These are phyloP conservation scores for Letharia lupina DNA, from an alignment of 495 filamentous ascomycete species.

Conservation along the genomic window DNA sequence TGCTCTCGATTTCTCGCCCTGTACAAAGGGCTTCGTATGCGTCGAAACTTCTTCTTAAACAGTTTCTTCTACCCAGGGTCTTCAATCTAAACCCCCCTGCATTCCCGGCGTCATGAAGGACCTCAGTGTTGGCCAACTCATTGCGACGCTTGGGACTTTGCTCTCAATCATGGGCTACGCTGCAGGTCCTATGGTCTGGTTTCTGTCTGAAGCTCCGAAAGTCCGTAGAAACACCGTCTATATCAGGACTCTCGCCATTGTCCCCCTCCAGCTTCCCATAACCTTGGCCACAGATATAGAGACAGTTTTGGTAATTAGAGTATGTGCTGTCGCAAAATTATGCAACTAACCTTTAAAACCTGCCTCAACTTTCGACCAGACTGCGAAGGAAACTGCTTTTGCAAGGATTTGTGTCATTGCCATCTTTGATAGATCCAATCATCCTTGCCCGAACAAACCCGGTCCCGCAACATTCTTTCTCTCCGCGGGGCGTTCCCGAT, in stretches of 20 bases:
- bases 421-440: too few relatives aligned
- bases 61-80: constrained; percentile 38
- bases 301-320: too few relatives aligned
- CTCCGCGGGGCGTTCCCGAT: too few relatives aligned
- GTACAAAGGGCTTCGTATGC: constrained; percentile 36
- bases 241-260: constrained; percentile 35
- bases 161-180: constrained; percentile 40
- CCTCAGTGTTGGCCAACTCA: constrained; percentile 38
- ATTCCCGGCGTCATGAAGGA: constrained; percentile 28
- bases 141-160: constrained; percentile 39
- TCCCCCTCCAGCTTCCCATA: constrained; percentile 39
- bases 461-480: too few relatives aligned
- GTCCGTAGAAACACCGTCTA: constrained; percentile 43
- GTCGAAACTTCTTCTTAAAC: constrained; percentile 35
- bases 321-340: too few relatives aligned
- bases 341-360: too few relatives aligned
- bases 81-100: constrained; percentile 35
- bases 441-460: too few relatives aligned
- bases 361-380: too few relatives aligned
- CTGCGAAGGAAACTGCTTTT: too few relatives aligned
- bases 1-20: constrained; percentile 32
- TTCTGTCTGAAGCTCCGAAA: constrained; percentile 41
- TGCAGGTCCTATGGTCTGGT: constrained; percentile 40
- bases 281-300: constrained; percentile 38
- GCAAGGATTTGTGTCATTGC: too few relatives aligned